Evolutionary conservation across 2,329 filamentous ascomycete species (phyloP).

Genomic region (Trichoderma hamatum): DNA sequence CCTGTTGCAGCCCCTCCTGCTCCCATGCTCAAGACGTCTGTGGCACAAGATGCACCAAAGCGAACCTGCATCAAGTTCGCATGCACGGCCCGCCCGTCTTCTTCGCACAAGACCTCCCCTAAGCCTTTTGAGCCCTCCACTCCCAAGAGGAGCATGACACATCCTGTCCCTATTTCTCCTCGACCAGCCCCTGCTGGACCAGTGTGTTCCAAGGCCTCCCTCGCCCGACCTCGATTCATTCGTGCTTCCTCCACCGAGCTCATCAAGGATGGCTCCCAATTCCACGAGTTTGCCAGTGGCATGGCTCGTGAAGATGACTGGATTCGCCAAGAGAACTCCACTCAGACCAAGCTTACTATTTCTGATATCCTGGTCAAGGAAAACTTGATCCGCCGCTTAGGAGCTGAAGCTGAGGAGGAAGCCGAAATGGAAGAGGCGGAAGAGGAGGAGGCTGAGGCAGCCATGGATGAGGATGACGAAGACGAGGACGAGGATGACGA

Average conservation of each 20-base stretch:
- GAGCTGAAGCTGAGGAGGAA: slow-evolving; percentile 89
- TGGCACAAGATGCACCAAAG: slow-evolving; percentile 47
- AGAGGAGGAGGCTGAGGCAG: slow-evolving; percentile 41
- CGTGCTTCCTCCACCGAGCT: slow-evolving; percentile 55
- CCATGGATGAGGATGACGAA: slow-evolving; percentile 47
- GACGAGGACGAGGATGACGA: slow-evolving; percentile 53
- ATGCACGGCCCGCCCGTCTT: slow-evolving; percentile 60
- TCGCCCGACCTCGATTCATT: slow-evolving; percentile 50
- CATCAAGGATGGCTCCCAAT: slow-evolving; percentile 62
- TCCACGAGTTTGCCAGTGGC: slow-evolving; percentile 91
- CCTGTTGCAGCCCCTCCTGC: slow-evolving; percentile 35
- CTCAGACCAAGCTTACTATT: slow-evolving; percentile 76
- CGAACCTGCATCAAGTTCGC: slow-evolving; percentile 76
- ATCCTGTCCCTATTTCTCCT: slow-evolving; percentile 33
- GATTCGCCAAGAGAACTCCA: slow-evolving; percentile 71
- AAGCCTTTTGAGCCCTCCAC: slow-evolving; percentile 37
- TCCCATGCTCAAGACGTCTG: slow-evolving; percentile 37
- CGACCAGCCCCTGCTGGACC: slow-evolving; percentile 30
- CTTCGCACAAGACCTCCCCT: slow-evolving; percentile 46
- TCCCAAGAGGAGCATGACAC: slow-evolving; percentile 36
- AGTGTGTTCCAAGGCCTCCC: slow-evolving; percentile 33
- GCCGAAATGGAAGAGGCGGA: slow-evolving; percentile 75
- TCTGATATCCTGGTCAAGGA: slow-evolving; percentile 90
- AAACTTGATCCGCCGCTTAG: slow-evolving; percentile 81
- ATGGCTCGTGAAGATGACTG: slow-evolving; percentile 85